Percentiles rank a stretch among this genome's conserved stretches.
These are phyloP conservation scores for Ophiosphaerella korrae DNA, from an alignment of 2,329 filamentous ascomycete genomes.

Conservation along the genomic window DNA sequence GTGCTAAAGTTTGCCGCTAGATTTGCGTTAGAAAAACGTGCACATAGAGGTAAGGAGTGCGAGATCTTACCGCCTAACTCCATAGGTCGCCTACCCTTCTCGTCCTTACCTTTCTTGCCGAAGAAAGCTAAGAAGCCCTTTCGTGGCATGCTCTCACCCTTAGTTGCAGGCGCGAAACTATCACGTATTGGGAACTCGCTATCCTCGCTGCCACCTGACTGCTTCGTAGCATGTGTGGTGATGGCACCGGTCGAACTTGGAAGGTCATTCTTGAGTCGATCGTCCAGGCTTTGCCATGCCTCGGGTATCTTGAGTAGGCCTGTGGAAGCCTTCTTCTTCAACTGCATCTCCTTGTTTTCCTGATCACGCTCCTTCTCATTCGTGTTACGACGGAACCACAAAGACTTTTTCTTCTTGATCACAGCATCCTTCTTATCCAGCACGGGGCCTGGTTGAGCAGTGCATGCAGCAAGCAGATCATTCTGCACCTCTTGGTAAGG, in stretches of 20 bases:
- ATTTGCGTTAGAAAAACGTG: constrained; percentile 10
- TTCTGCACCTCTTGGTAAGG: constrained; percentile 28
- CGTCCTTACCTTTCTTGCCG: constrained; percentile 55
- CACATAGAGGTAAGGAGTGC: neutral
- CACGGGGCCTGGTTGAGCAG: constrained; percentile 9
- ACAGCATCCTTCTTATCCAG: constrained; percentile 31
- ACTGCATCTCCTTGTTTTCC: constrained; percentile 28
- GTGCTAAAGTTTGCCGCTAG: constrained; percentile 33
- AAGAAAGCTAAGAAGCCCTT: constrained; percentile 60
- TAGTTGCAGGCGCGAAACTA: constrained; percentile 36
- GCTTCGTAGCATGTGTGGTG: constrained; percentile 25
- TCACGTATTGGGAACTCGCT: constrained; percentile 53
- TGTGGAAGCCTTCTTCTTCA: constrained; percentile 34
- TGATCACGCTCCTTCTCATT: constrained; percentile 41
- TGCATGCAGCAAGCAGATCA: constrained; percentile 22
- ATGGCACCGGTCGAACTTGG: constrained; percentile 2
- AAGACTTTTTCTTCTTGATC: constrained; percentile 52
- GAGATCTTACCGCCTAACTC: constrained; percentile 46
- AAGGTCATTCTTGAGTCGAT: constrained; percentile 35
- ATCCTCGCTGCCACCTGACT: constrained; percentile 35
- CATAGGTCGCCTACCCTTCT: constrained; percentile 40
- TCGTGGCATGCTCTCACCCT: constrained; percentile 43
- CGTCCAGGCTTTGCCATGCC: constrained; percentile 44
- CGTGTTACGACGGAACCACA: constrained; percentile 51
- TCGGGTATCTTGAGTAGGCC: constrained; percentile 39